Percentiles rank a stretch among this genome's conserved stretches.
phyloP scores from a whole-genome alignment of 2,329 filamentous ascomycete genomes.

The Didymella exigua region DNA sequence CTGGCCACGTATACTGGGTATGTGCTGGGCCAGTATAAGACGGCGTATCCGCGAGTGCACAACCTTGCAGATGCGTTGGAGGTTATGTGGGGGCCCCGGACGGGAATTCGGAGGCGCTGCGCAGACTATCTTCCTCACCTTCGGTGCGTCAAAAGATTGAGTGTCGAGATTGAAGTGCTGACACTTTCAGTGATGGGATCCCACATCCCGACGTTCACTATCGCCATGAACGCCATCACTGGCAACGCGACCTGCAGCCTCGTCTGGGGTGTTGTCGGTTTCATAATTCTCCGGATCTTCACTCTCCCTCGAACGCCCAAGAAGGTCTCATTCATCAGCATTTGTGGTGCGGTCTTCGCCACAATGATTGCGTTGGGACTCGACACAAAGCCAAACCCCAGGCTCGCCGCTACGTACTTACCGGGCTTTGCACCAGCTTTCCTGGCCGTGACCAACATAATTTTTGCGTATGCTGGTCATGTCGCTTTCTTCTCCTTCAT shows the following conservation, averaged over 20 bases:
- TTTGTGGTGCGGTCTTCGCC: slow-evolving; percentile 66
- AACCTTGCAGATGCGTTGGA: slow-evolving; percentile 67
- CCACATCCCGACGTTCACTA: slow-evolving; percentile 71
- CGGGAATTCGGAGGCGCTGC: slow-evolving; percentile 67
- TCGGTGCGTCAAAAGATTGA: slow-evolving; percentile 56
- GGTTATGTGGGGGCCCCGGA: slow-evolving; percentile 63
- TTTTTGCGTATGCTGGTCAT: slow-evolving; percentile 71
- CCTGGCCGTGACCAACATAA: slow-evolving; percentile 59
- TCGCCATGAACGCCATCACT: slow-evolving; percentile 69
- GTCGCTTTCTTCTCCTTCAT: slow-evolving; percentile 71
- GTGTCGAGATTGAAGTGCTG: not conserved
- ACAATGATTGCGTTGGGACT: slow-evolving; percentile 70
- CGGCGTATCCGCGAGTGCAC: slow-evolving; percentile 56
- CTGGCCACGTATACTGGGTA: slow-evolving; percentile 65
- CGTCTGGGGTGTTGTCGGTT: slow-evolving; percentile 65
- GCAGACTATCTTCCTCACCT: slow-evolving; percentile 67
- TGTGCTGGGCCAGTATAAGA: slow-evolving; percentile 64
- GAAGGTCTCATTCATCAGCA: slow-evolving; percentile 68
- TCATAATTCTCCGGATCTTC: slow-evolving; percentile 64
- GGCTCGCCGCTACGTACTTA: slow-evolving; percentile 22
- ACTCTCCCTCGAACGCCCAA: slow-evolving; percentile 66
- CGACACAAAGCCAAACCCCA: slow-evolving; percentile 36
- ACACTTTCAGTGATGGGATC: slow-evolving; percentile 52
- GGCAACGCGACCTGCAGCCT: slow-evolving; percentile 66
- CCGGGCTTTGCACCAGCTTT: slow-evolving; percentile 27